A percentile compares a stretch with the other conserved stretches of the same genome.
Evolutionary conservation across 179 eudicot genomes (phyloP).

Genomic region (Pouteria campechiana): DNA sequence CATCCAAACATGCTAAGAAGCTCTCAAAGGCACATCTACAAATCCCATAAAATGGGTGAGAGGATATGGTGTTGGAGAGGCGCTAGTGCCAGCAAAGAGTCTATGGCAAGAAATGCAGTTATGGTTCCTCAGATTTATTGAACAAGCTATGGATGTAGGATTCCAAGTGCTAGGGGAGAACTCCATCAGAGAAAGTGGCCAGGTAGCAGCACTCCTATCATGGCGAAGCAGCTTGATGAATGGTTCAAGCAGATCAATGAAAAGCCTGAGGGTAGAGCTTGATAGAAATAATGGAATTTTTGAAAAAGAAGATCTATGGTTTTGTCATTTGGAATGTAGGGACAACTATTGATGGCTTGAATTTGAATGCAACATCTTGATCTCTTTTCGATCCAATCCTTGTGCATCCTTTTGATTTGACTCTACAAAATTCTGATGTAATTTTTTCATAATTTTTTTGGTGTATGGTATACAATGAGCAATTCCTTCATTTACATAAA

Average conservation of each 20-base stretch:
- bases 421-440: too few relatives aligned
- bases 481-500: too few relatives aligned
- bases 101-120: conserved; percentile 75
- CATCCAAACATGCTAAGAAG: conserved; percentile 25
- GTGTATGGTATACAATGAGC: too few relatives aligned
- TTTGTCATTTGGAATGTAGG: conserved; percentile 94
- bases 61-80: conserved; percentile 71
- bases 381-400: background rate
- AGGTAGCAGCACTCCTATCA: conserved; percentile 62
- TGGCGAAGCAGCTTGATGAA: conserved; percentile 85
- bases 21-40: conserved; percentile 14
- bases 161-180: conserved; percentile 55
- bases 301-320: conserved; percentile 81
- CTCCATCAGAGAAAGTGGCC: conserved; percentile 24
- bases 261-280: conserved; percentile 46
- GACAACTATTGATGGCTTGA: conserved; percentile 35
- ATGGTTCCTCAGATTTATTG: conserved; percentile 82
- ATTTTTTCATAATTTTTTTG: too few relatives aligned
- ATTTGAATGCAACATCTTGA: conserved; percentile 24
- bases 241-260: conserved; percentile 66
- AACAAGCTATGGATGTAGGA: conserved; percentile 80
- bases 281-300: conserved; percentile 53
- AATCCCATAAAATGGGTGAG: conserved; percentile 33
- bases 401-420: too few relatives aligned
- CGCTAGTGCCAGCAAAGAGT: conserved; percentile 32